phyloP scores from a whole-genome alignment of 129 eudicot genomes.

The Escallonia rubra region DNA sequence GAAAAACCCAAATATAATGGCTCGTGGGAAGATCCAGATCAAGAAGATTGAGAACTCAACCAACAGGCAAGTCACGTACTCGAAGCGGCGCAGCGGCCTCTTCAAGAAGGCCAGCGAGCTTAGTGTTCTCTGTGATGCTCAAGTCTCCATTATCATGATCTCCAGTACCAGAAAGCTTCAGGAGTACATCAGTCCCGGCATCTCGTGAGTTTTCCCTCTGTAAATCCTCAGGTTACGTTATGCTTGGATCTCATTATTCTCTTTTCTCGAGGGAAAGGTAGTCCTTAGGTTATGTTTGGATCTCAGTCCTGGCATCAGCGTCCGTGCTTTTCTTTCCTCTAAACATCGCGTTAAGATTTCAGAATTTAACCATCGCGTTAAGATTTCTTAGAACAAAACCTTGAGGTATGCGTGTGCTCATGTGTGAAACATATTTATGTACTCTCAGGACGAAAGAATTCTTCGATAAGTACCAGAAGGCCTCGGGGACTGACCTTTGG shows the following conservation, averaged over 20 bases:
- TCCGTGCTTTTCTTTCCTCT: neutral
- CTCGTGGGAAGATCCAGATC: constrained; percentile 56
- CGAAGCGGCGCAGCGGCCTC: constrained; percentile 44
- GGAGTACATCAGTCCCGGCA: constrained; percentile 39
- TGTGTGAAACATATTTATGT: neutral
- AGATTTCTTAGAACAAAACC: too few relatives aligned
- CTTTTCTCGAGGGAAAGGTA: neutral
- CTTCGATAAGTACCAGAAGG: constrained; percentile 33
- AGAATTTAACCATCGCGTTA: neutral
- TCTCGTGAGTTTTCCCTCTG: constrained; percentile 13
- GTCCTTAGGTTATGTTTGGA: neutral
- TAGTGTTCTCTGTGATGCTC: constrained; percentile 47
- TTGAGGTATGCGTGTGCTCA: neutral
- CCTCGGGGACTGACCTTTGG: constrained; percentile 31
- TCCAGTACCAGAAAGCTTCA: constrained; percentile 45
- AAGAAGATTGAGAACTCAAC: constrained; percentile 49
- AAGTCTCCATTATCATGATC: constrained; percentile 40
- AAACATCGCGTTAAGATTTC: neutral
- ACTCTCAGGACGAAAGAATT: constrained; percentile 29
- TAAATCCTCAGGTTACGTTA: too few relatives aligned
- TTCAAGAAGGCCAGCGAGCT: constrained; percentile 50
- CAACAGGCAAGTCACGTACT: constrained; percentile 47
- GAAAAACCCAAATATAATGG: constrained; percentile 14
- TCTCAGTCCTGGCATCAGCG: neutral
- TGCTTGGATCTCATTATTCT: neutral